Evolutionary conservation across 164 flowering plant genomes (phyloP).

Genomic region (Tetrastigma voinierianum): DNA sequence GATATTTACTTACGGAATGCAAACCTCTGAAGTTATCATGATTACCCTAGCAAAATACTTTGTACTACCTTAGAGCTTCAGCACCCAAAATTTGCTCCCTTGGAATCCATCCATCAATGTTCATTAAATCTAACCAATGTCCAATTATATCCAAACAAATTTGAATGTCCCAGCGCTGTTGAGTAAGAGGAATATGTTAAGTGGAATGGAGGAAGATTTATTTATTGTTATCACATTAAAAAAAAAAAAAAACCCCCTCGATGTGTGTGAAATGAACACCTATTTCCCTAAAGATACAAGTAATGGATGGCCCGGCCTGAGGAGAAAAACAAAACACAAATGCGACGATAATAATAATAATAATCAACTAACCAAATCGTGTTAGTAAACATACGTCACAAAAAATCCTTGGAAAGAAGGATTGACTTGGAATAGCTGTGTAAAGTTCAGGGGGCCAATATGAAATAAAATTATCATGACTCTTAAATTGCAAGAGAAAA

Average conservation of each 20-base stretch:
- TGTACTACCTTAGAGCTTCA: conserved; percentile 83
- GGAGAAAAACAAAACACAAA: background rate
- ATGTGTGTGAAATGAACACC: background rate
- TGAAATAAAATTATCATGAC: conserved; percentile 46
- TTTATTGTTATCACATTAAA: too few relatives aligned
- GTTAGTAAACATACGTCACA: conserved; percentile 99
- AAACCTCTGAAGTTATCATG: background rate
- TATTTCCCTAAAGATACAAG: too few relatives aligned
- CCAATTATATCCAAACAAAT: conserved; percentile 90
- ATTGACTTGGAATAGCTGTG: conserved; percentile 86
- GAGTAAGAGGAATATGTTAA: conserved; percentile 9
- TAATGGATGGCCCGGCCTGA: background rate
- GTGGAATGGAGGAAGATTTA: too few relatives aligned
- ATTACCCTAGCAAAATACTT: background rate
- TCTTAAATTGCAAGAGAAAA: conserved; percentile 53
- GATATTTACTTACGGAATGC: background rate
- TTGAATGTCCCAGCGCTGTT: conserved; percentile 87
- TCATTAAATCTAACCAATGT: conserved; percentile 97
- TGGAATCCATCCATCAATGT: conserved; percentile 98
- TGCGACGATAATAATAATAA: background rate
- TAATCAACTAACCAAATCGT: conserved; percentile 73
- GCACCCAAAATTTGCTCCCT: conserved; percentile 96
- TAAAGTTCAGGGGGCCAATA: conserved; percentile 98
- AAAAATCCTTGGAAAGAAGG: conserved; percentile 93
- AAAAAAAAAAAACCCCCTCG: too few relatives aligned